Percentiles rank a stretch among this genome's conserved stretches.
Conservation (phyloP, 208 protist species). For the Jaenimonas drosophilae region DNA sequence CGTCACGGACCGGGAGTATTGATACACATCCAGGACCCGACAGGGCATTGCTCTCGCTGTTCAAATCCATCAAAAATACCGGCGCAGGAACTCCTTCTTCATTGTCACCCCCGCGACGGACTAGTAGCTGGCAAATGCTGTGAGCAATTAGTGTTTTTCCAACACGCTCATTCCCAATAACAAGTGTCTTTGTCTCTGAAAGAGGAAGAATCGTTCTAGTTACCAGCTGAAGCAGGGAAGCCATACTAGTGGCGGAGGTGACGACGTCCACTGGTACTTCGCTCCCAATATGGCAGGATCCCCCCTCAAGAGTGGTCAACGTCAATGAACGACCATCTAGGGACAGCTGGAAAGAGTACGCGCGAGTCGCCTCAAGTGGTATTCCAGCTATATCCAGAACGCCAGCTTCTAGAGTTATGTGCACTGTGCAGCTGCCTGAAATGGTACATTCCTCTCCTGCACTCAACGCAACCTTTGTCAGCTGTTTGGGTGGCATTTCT, state of each 20-base stretch:
- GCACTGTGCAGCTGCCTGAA: constrained; percentile 24
- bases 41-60: constrained; percentile 58
- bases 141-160: constrained; percentile 67
- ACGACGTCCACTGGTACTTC: constrained; percentile 30
- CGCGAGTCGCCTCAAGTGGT: constrained; percentile 35
- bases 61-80: constrained; percentile 54
- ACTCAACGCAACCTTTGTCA: constrained; percentile 38
- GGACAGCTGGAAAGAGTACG: constrained; percentile 38
- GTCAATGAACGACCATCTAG: constrained; percentile 22
- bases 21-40: constrained; percentile 59
- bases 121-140: constrained; percentile 63
- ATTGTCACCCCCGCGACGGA: constrained; percentile 13
- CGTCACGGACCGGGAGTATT: constrained; percentile 17
- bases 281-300: constrained; percentile 23
- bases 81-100: not conserved
- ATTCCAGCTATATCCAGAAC: constrained; percentile 64
- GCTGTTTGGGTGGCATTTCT: constrained; percentile 36
- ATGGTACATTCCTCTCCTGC: constrained; percentile 75
- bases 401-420: constrained; percentile 43
- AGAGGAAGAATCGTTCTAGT: constrained; percentile 26
- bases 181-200: too few species aligned
- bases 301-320: constrained; percentile 69
- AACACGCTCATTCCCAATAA: constrained; percentile 35
- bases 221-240: constrained; percentile 46
- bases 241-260: constrained; percentile 17